Percentiles rank a stretch among this genome's conserved stretches.
Evolutionary conservation across 352 stramenopile genomes (phyloP).

Genomic region (Peronospora farinosa): DNA sequence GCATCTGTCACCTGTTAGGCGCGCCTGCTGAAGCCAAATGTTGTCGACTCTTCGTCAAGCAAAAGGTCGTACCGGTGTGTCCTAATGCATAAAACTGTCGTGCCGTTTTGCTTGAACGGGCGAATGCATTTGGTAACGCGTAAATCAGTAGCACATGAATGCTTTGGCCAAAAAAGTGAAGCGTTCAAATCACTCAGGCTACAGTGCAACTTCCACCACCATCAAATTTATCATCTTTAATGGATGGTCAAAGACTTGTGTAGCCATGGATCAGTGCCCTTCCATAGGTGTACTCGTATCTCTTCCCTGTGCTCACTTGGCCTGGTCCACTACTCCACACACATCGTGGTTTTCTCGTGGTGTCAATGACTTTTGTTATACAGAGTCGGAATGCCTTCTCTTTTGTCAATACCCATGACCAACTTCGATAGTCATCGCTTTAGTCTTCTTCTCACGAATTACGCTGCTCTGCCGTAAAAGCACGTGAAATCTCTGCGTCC

Average conservation of each 20-base stretch:
- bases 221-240: neutral
- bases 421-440: too few species aligned
- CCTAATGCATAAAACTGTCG: conserved; percentile 5
- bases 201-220: neutral
- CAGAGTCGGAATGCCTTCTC: too few species aligned
- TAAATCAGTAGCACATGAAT: neutral
- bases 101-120: conserved; percentile 8
- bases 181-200: conserved; percentile 4
- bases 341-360: too few species aligned
- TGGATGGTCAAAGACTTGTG: neutral
- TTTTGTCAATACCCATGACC: too few species aligned
- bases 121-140: neutral
- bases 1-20: conserved; percentile 4
- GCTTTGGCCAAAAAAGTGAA: neutral
- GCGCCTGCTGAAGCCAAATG: conserved; percentile 9
- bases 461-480: too few species aligned
- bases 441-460: too few species aligned
- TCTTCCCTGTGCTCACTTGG: too few species aligned
- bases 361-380: too few species aligned
- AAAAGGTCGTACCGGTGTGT: conserved; percentile 6
- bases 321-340: too few species aligned
- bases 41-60: conserved; percentile 9
- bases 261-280: too few species aligned
- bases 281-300: too few species aligned
- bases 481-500: too few species aligned